Conservation (phyloP, 2,329 filamentous ascomycete species). For the Colletotrichum lupini region DNA sequence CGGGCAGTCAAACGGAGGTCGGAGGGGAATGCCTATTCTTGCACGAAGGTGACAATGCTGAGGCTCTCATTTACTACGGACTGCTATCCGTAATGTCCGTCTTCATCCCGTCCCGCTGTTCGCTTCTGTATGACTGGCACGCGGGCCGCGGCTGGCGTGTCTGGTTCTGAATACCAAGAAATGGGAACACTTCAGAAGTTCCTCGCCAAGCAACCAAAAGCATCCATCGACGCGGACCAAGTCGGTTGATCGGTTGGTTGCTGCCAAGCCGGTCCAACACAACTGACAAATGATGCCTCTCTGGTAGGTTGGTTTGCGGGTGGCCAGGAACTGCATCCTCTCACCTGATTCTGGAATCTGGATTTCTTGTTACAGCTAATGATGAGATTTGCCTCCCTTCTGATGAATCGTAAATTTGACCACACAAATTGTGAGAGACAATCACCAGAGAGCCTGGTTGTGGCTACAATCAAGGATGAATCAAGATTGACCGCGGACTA, state of each 20-base stretch:
- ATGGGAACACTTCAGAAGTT: conserved; percentile 19
- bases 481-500: background rate
- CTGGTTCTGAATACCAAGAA: background rate
- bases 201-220: conserved; percentile 9
- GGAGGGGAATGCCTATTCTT: background rate
- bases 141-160: background rate
- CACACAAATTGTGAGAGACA: background rate
- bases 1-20: background rate
- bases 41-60: background rate
- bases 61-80: background rate
- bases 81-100: background rate
- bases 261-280: background rate
- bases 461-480: too few relatives aligned
- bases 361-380: background rate
- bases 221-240: background rate
- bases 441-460: too few relatives aligned
- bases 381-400: background rate
- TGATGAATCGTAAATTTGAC: background rate
- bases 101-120: background rate
- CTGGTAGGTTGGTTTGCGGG: background rate
- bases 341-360: background rate
- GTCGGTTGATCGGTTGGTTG: conserved; percentile 16
- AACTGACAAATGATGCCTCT: conserved; percentile 15
- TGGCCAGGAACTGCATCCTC: conserved; percentile 1
- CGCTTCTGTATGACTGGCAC: background rate